Evolutionary conservation across 164 flowering plant species (phyloP).

Genomic region (Vitis riparia): DNA sequence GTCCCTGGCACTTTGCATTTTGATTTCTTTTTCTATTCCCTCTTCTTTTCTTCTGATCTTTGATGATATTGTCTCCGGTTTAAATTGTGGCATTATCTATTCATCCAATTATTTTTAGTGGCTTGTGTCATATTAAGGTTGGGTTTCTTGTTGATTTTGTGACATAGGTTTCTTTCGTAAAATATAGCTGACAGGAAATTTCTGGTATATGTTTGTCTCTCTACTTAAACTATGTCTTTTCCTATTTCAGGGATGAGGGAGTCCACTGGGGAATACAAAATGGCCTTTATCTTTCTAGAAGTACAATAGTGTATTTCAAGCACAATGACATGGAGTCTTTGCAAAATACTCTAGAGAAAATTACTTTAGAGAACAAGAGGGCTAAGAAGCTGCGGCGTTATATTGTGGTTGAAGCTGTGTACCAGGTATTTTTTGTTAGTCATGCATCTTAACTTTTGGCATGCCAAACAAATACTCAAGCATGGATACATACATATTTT

Average conservation of each 20-base stretch:
- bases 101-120: no score
- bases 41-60: no score
- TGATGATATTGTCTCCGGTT: no score
- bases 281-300: conserved; percentile 95
- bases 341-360: conserved; percentile 61
- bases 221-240: neutral
- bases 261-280: conserved; percentile 99
- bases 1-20: no score
- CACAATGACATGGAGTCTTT: conserved; percentile 96
- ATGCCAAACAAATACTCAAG: neutral
- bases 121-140: no score
- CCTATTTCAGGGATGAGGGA: conserved; percentile 81
- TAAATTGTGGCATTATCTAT: no score
- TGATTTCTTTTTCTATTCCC: no score
- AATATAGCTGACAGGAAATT: neutral
- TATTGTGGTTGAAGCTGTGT: conserved; percentile 93
- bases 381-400: conserved; percentile 86
- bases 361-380: conserved; percentile 62
- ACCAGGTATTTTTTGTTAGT: conserved; percentile 63
- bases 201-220: neutral
- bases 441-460: neutral
- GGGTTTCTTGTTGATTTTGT: no score
- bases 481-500: no score
- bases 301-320: conserved; percentile 86
- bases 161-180: neutral